Conservation (phyloP, 2,329 filamentous ascomycete species). For the Tolypocladium capitatum region DNA sequence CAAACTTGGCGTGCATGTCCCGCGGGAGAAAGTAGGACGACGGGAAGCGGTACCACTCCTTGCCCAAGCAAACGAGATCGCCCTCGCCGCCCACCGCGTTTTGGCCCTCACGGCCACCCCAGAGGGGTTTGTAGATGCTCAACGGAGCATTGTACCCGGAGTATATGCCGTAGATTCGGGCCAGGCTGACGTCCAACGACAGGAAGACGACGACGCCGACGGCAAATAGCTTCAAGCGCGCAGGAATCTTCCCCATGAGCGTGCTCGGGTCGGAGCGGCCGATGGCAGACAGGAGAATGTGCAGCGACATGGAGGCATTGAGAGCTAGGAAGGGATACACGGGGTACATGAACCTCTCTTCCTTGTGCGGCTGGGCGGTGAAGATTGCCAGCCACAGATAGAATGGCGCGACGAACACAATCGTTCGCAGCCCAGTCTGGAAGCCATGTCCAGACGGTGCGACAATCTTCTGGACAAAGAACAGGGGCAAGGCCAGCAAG, state of each 20-base stretch:
- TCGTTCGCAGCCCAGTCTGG: slow-evolving; percentile 57
- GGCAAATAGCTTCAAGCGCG: slow-evolving; percentile 55
- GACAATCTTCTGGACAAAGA: slow-evolving; percentile 58
- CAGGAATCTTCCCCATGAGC: slow-evolving; percentile 58
- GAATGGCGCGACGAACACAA: slow-evolving; percentile 73
- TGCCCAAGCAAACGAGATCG: slow-evolving; percentile 74
- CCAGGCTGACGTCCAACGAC: slow-evolving; percentile 51
- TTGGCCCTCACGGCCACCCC: slow-evolving; percentile 32
- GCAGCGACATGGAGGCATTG: slow-evolving; percentile 74
- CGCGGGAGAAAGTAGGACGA: slow-evolving; percentile 81
- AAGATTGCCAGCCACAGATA: slow-evolving; percentile 94
- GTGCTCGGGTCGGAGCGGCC: slow-evolving; percentile 57
- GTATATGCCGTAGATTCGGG: slow-evolving; percentile 64
- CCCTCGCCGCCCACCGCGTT: slow-evolving; percentile 41
- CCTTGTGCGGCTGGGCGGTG: slow-evolving; percentile 86
- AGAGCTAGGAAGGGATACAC: slow-evolving; percentile 82
- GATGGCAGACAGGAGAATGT: slow-evolving; percentile 64
- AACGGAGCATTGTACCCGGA: slow-evolving; percentile 75
- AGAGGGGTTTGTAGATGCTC: slow-evolving; percentile 54
- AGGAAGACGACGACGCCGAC: slow-evolving; percentile 49
- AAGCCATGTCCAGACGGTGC: slow-evolving; percentile 48
- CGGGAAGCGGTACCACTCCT: slow-evolving; percentile 97
- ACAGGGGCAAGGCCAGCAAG: slow-evolving; percentile 58
- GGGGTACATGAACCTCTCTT: slow-evolving; percentile 98
- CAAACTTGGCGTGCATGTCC: slow-evolving; percentile 74